Conservation (phyloP, 257 asterid species). For the Vinca minor region DNA sequence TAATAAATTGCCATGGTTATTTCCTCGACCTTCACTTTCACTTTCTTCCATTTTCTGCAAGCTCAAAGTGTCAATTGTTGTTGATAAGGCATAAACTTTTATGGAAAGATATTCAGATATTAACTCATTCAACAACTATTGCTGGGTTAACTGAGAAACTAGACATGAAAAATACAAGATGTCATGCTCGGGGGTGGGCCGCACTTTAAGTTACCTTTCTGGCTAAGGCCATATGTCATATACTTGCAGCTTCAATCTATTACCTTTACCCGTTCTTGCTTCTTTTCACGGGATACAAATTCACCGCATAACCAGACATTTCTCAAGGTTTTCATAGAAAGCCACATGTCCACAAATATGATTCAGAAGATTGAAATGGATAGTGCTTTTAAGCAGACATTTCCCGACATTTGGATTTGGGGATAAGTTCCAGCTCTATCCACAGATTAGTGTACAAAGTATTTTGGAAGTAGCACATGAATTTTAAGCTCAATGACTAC, state of each 20-base stretch:
- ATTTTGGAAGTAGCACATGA: no score
- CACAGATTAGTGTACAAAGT: background rate
- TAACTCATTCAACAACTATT: no score
- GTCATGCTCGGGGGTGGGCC: background rate
- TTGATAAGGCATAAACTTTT: background rate
- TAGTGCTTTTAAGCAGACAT: background rate
- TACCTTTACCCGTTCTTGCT: background rate
- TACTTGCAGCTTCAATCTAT: background rate
- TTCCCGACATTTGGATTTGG: background rate
- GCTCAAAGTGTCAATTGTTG: background rate
- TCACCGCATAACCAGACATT: background rate
- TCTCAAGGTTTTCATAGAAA: background rate
- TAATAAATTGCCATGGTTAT: background rate
- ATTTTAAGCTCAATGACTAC: background rate
- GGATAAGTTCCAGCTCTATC: background rate
- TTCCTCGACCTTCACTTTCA: background rate
- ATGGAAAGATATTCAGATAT: no score
- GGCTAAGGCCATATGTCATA: background rate
- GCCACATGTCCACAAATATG: background rate
- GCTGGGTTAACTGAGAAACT: background rate
- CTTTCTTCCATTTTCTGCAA: background rate
- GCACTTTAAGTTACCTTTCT: background rate
- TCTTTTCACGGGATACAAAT: background rate
- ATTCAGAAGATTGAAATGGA: background rate
- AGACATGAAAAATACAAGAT: background rate